phyloP scores from a whole-genome alignment of 768 basidiomycete species.

The Calocera cornea region DNA sequence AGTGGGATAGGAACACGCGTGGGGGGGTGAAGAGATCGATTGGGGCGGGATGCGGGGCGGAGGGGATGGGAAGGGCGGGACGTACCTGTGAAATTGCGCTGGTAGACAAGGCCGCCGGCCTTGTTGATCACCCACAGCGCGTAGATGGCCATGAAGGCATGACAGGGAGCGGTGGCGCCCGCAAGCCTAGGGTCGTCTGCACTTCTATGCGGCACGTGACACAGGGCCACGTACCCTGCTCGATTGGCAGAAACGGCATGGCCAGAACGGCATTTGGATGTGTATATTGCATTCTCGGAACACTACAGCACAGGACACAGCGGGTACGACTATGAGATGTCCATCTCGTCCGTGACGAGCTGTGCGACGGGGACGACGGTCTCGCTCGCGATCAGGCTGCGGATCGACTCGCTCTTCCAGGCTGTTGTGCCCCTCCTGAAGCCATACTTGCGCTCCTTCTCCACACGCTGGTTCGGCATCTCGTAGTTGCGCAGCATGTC shows the following conservation, averaged over 20 bases:
- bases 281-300: background rate
- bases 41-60: no score
- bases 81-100: slow-evolving; percentile 78
- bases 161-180: background rate
- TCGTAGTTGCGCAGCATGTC: slow-evolving; percentile 92
- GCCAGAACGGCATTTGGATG: background rate
- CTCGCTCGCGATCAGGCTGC: slow-evolving; percentile 59
- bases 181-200: background rate
- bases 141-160: slow-evolving; percentile 50
- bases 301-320: background rate
- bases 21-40: no score
- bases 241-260: no score
- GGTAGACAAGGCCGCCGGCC: slow-evolving; percentile 92
- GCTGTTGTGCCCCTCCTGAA: slow-evolving; percentile 84
- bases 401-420: slow-evolving; percentile 68
- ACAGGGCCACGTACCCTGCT: no score
- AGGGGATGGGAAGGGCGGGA: slow-evolving; percentile 7
- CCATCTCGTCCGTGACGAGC: slow-evolving; percentile 10
- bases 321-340: slow-evolving; percentile 7
- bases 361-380: slow-evolving; percentile 36
- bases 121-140: slow-evolving; percentile 95
- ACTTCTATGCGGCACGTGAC: no score
- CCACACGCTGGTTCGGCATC: slow-evolving; percentile 74
- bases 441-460: slow-evolving; percentile 50
- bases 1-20: no score